Evolutionary conservation across 1,139 yeast genomes (phyloP), one percentile per base, ranked within the genome.

Genomic region (Pichia sp.): DNA sequence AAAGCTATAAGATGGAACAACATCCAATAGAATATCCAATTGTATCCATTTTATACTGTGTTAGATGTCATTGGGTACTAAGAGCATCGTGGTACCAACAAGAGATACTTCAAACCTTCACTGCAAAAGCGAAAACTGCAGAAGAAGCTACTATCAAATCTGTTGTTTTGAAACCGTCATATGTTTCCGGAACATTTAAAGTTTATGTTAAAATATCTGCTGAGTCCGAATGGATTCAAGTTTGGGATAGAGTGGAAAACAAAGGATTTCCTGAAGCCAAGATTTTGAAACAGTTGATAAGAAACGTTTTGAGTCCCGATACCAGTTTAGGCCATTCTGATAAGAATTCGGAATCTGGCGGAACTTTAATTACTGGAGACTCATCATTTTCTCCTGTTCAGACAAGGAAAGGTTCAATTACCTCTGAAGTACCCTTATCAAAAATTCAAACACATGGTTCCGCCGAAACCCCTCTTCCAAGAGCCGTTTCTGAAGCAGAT

Each of bases 181-280:
- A 53, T 19, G 63, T 62, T 3, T 62, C 78, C 5, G 84, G 84
- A 2, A 69, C 72, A 8, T 78, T 78, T 50, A 57, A 62, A 28
- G 69, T 78, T 10, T 59, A 61, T 3, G 60, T 72, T 3, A 59
- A 61, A 41, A 57, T 42, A 18, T 47, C 45, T 21, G 42, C 44
- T 11, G 46, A 48, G 2, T 47, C 49, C 2, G 50, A 48, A 1
- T 55, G 59, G 58, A 44, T 55, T 1, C 45, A 60, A 3, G 49
- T 78, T 4, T 78, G 84, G 84, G 83, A 78, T 48, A 63, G 84
- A 15, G 66, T 60, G 25, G 49, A 44, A 7, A 61, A 70, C 25
- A 73, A 69, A n/a, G 83, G 84, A 20, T 78, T 78, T 56, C 83
- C 81, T 5, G 83, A 78, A 49, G 71, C 80, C 14, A 79, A 79